These are phyloP conservation scores for Pythium aristosporum DNA, from an alignment of 352 stramenopile species.

Conservation along the genomic window DNA sequence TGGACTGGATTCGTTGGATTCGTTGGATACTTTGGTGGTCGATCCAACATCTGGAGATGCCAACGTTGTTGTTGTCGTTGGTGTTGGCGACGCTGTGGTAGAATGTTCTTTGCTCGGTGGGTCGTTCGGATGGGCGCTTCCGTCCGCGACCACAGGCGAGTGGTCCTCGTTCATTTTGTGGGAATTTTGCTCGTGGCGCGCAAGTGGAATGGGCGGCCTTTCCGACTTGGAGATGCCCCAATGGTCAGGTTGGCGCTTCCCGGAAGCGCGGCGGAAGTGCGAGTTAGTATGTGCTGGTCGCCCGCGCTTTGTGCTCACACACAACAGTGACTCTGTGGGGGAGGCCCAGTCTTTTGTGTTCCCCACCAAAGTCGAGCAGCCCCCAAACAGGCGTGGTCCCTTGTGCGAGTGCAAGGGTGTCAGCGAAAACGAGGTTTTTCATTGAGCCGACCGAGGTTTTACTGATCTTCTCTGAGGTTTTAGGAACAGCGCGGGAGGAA, in stretches of 20 bases:
- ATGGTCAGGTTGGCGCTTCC: slow-evolving; percentile 23
- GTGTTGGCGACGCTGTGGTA: not conserved
- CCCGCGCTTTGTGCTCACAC: slow-evolving; percentile 29
- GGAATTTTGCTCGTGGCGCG: not conserved
- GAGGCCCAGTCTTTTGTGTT: not conserved
- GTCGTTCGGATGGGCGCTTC: not conserved
- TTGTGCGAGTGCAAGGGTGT: slow-evolving; percentile 8
- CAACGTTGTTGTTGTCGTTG: not conserved
- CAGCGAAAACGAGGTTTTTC: slow-evolving; percentile 24
- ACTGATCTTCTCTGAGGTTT: slow-evolving; percentile 22
- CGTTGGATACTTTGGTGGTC: slow-evolving; percentile 6
- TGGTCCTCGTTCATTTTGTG: slow-evolving; percentile 16
- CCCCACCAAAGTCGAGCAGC: slow-evolving; percentile 19
- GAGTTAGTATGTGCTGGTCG: slow-evolving; percentile 2
- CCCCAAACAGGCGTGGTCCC: slow-evolving; percentile 26
- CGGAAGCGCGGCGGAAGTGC: slow-evolving; percentile 24
- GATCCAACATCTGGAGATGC: slow-evolving; percentile 15
- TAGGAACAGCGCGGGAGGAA: not conserved
- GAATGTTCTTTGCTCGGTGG: not conserved
- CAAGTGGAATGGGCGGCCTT: not conserved
- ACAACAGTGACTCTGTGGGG: slow-evolving; percentile 11
- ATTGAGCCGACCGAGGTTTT: slow-evolving; percentile 8
- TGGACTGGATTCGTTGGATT: not conserved
- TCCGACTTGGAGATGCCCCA: not conserved
- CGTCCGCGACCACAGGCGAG: slow-evolving; percentile 1